Conservation (phyloP, 1,139 yeast genomes). For the Yamadazyma conglobata region DNA sequence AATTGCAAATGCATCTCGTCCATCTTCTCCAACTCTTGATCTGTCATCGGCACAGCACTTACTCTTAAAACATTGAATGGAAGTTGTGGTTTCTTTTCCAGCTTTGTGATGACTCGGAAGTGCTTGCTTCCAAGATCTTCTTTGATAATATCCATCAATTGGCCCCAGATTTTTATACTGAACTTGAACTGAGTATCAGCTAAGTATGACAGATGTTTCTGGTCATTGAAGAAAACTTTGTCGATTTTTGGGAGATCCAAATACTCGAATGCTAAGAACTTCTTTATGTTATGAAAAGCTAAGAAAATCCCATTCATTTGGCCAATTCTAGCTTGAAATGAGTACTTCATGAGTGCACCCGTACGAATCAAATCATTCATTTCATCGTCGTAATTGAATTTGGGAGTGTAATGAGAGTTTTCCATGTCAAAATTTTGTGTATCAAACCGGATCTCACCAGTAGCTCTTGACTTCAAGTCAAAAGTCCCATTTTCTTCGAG, state of each 20-base stretch:
- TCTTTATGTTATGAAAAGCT: slow-evolving; percentile 81
- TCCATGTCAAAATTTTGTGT: slow-evolving; percentile 55
- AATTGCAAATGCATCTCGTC: slow-evolving; percentile 18
- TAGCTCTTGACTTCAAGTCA: slow-evolving; percentile 91
- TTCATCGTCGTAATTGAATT: slow-evolving; percentile 45
- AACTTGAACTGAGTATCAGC: slow-evolving; percentile 73
- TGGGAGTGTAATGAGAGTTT: slow-evolving; percentile 44
- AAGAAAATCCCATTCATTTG: slow-evolving; percentile 95
- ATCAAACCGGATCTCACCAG: slow-evolving; percentile 80
- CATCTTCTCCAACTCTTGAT: slow-evolving; percentile 8
- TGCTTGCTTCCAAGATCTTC: slow-evolving; percentile 22
- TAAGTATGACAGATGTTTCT: slow-evolving; percentile 37
- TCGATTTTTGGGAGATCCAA: slow-evolving; percentile 75
- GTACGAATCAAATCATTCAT: slow-evolving; percentile 70
- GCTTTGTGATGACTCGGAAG: slow-evolving; percentile 27
- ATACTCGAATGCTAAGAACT: slow-evolving; percentile 88
- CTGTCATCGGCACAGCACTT: slow-evolving; percentile 32
- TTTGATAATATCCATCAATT: slow-evolving; percentile 41
- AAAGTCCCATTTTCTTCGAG: slow-evolving; percentile 91
- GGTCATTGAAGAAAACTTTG: slow-evolving; percentile 25
- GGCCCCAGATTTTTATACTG: slow-evolving; percentile 57
- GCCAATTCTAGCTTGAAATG: slow-evolving; percentile 90
- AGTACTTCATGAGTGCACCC: slow-evolving; percentile 73
- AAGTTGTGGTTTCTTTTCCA: slow-evolving; percentile 7
- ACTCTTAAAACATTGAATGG: slow-evolving; percentile 21